phyloP scores from a whole-genome alignment of 2,329 filamentous ascomycete species.

The Ophiostoma perfectum region DNA sequence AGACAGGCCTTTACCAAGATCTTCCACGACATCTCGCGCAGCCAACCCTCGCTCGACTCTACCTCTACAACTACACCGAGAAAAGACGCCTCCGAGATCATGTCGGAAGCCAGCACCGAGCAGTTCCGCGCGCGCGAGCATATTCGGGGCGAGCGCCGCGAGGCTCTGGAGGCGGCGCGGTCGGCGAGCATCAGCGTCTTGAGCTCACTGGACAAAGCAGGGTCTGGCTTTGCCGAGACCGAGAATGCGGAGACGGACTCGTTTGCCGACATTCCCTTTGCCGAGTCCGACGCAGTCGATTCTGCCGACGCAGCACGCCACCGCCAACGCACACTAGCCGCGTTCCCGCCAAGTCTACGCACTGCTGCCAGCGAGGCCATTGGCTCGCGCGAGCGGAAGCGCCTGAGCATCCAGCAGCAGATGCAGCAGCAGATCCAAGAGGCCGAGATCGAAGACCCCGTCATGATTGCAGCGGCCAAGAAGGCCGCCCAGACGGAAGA shows the following conservation, averaged over 20 bases:
- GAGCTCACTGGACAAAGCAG: neutral
- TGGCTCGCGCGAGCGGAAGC: slow-evolving; percentile 30
- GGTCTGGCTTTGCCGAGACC: neutral
- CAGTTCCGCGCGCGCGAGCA: slow-evolving; percentile 16
- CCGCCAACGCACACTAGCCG: slow-evolving; percentile 36
- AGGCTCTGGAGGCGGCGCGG: neutral
- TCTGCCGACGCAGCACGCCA: neutral
- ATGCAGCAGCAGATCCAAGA: neutral
- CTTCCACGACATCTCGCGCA: slow-evolving; percentile 51
- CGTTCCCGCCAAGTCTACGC: slow-evolving; percentile 39
- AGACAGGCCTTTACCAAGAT: slow-evolving; percentile 46
- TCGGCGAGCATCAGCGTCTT: neutral
- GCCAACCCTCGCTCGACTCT: neutral
- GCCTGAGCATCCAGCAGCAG: neutral
- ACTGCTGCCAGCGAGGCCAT: slow-evolving; percentile 38
- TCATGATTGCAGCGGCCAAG: slow-evolving; percentile 32
- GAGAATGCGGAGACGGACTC: neutral
- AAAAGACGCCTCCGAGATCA: slow-evolving; percentile 23
- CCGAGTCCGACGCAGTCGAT: neutral
- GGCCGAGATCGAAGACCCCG: neutral
- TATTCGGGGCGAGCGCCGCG: slow-evolving; percentile 21
- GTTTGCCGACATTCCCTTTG: neutral
- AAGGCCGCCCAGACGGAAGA: slow-evolving; percentile 34
- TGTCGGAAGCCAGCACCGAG: slow-evolving; percentile 21
- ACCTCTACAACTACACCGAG: neutral